Base-by-base conservation (phyloP, 345 rosid species). In the Trapa incisa region DNA sequence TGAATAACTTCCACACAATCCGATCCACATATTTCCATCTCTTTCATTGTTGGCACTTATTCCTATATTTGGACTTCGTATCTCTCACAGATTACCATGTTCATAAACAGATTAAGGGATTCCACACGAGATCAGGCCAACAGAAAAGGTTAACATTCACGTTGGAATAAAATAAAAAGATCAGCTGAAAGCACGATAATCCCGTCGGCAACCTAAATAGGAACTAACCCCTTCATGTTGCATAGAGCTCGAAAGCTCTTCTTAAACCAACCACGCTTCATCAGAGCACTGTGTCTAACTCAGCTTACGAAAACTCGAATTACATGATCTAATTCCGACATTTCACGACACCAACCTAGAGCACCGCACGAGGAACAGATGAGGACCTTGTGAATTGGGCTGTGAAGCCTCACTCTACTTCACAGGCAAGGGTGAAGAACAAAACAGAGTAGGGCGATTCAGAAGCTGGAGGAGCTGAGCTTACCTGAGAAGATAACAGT, bases 401-500 rank as follows among this genome's bases (percentile, higher is more conserved):
- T 37, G 45, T n/a, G 60, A 33, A n/a, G 69, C 32, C 36, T 48
- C 60, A 67, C 32, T 38, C 43, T 8, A 41, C 6, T 48, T 41
- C 7, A 7, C 60, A 4, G 33, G 56, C 14, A 29, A 29, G 33
- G 2, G 9, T 29, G 57, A 52, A 47, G 60, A 48, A 12, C 4
- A 29, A 50, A 9, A 33, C 54, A 10, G 38, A 66, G 42, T 22
- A 66, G 32, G 16, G 66, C 15, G 33, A 48, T 52, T 7, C 60
- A 47, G 68, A 15, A 7, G 37, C 3, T 35, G 8, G 38, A 37
- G 36, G 37, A 67, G 11, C 47, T 13, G 60, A 50, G 43, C 61
- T 16, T 38, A 53, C 69, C 68, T 36, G 68, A 66, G 47, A 41
- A 43, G 60, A 48, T 9, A 0, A 66, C 33, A n/a, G 29, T 54